Conservation (phyloP, 116 monocot genomes). For the Phalaenopsis hybrid region DNA sequence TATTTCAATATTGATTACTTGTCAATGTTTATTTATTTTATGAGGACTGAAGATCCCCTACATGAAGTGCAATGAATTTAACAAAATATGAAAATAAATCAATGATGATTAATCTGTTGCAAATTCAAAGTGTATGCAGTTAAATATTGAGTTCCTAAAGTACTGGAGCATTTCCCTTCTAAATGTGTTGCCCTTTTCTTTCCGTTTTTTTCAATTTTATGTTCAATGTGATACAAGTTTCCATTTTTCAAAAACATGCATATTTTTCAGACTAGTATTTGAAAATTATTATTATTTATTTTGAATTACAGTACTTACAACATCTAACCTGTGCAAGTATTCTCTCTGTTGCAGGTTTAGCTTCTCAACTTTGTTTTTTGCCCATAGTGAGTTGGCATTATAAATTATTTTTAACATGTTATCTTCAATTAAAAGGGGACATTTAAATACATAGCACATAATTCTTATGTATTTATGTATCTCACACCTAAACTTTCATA, state of each 20-base stretch:
- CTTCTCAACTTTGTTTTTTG: slow-evolving; percentile 48
- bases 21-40: neutral
- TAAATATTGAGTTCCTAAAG: neutral
- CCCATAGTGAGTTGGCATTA: slow-evolving; percentile 33
- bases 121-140: neutral
- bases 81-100: slow-evolving; percentile 1
- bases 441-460: too few species aligned
- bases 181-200: neutral
- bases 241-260: neutral
- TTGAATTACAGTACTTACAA: neutral
- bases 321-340: neutral
- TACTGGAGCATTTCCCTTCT: neutral
- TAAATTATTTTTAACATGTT: neutral
- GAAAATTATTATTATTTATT: too few species aligned
- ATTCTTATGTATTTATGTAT: too few species aligned
- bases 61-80: neutral
- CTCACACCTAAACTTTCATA: too few species aligned
- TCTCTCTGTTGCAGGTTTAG: slow-evolving; percentile 34
- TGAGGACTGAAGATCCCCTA: neutral
- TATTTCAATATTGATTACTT: neutral
- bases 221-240: neutral
- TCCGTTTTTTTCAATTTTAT: neutral
- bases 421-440: too few species aligned
- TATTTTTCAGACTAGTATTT: neutral
- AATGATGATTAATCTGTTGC: neutral